Evolutionary conservation across 352 stramenopile genomes (phyloP), one percentile per base, ranked within the genome.

Genomic region (Bremia lactucae): DNA sequence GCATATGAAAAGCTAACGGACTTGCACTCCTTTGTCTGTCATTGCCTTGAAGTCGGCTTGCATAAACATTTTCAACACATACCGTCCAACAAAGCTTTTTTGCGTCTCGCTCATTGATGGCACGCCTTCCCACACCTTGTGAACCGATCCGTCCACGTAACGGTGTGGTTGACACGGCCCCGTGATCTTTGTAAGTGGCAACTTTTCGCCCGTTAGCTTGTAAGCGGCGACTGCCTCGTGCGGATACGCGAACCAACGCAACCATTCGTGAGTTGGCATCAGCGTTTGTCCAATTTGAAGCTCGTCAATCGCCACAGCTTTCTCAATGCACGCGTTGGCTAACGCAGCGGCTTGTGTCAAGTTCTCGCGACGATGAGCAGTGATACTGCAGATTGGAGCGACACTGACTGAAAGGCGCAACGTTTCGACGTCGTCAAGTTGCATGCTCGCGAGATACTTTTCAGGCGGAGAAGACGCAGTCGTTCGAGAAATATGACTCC

Each of bases 401-500:
- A 14, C 33, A 31, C 51, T 52, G 16, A 59, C 36, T 0, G 47
- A 62, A n/a, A 51, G 42, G 6, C 42, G 51, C 25, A 52, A 38
- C 3, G 42, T 52, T 16, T 62, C 47, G 13, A 49, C 24, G 20
- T 62, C 52, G 29, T 59, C 46, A 3, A 65, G 44, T 46, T 62
- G 56, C 56, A 65, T 59, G 14, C 36, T 62, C 2, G 46, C 23
- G 11, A 65, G 35, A 31, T 38, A 52, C 33, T 65, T 65, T 31
- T 59, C 55, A 14, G 42, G 15, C 20, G 34, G 46, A 29, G 59
- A 62, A 6, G 33, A 23, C 19, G 29, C 31, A 0, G 48, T 39
- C n/a, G 42, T 36, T 8, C 56, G 47, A 23, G 52, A 65, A 29
- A 62, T 35, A 54, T 96, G 83, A 39, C 75, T 65, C 83, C 83